Base-by-base conservation (phyloP, 371 early-diverging fungal species). In the Mortierella sp. region DNA sequence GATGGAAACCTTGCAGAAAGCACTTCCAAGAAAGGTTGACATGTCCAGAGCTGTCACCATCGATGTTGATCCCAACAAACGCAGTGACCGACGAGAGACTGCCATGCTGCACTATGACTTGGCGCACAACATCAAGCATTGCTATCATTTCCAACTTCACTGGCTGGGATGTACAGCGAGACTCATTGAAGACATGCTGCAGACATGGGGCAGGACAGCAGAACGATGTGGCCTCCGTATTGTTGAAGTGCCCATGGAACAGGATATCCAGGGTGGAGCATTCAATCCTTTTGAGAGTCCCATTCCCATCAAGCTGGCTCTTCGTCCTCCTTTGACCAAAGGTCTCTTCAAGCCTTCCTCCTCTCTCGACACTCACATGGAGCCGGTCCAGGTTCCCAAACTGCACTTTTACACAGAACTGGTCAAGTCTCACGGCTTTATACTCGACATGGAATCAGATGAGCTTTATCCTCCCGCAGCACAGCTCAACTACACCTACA, bases 101-200 rank as follows among this genome's bases (percentile, higher is more conserved):
- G 97, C 95, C 0, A 81, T 92, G 41, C 80, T 98, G 34, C 97
- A 98, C 67, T 92, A 94, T 67, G 97, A 98, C 71, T 89, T 94
- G 0, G 82, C 92, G 12, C 95, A 97, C 80, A 96, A 96, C 63
- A 88, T 95, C 24, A 80, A 79, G 57, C 89, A 90, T 54, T 94
- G 94, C 78, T 98, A 93, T 65, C 98, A 98, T 60, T 91, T 98
- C 54, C 94, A 96, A 67, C 73, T 98, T 24, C 92, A 96, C 76
- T 98, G 99, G 99, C 82, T 98, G 8, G 94, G 94, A 27, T 98
- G 98, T 74, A 95, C 96, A 1, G 92, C 96, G 6, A 85, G 93
- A 28, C 79, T 96, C 21, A 89, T 98, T 19, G 95, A 97, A 58
- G 96, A 97, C 58, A 79, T 96, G 51, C 80, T 98, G 19, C 88